Evolutionary conservation across 495 filamentous ascomycete species (phyloP).

Genomic region (Hypoxylon crocopeplum): DNA sequence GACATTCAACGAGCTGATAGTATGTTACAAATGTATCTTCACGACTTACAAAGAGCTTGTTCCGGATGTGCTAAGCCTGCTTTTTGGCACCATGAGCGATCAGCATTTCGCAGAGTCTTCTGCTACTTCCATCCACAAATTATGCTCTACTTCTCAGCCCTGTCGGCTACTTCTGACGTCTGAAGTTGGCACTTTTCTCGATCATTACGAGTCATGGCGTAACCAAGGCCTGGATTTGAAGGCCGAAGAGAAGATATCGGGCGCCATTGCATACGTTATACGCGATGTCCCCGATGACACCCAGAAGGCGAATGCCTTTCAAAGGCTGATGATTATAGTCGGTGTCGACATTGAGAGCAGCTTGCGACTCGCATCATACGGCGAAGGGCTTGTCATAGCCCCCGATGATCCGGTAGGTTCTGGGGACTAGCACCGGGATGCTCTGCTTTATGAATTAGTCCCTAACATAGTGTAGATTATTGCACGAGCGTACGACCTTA

Average conservation of each 20-base stretch:
- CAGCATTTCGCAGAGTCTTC: constrained; percentile 70
- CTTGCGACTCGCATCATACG: constrained; percentile 41
- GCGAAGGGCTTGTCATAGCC: constrained; percentile 41
- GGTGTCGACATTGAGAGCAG: constrained; percentile 62
- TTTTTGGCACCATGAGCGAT: constrained; percentile 77
- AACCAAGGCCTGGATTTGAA: constrained; percentile 65
- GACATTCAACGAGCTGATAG: constrained; percentile 78
- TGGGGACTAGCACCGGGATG: neutral
- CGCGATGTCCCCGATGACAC: constrained; percentile 74
- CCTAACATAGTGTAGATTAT: constrained; percentile 36
- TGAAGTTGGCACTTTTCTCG: constrained; percentile 78
- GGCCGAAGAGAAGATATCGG: constrained; percentile 81
- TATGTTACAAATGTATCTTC: constrained; percentile 85
- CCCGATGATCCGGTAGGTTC: constrained; percentile 43
- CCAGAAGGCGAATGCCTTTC: constrained; percentile 65
- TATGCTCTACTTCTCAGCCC: constrained; percentile 84
- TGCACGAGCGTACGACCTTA: constrained; percentile 46
- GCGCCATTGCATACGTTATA: constrained; percentile 83
- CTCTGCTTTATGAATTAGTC: neutral
- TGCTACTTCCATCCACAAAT: constrained; percentile 78
- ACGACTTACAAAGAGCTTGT: constrained; percentile 73
- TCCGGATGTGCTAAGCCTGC: constrained; percentile 76
- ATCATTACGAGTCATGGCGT: constrained; percentile 73
- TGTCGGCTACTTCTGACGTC: constrained; percentile 74
- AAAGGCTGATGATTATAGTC: constrained; percentile 70